phyloP scores from a whole-genome alignment of 2,329 filamentous ascomycete species.

The Verticillium isaacii region DNA sequence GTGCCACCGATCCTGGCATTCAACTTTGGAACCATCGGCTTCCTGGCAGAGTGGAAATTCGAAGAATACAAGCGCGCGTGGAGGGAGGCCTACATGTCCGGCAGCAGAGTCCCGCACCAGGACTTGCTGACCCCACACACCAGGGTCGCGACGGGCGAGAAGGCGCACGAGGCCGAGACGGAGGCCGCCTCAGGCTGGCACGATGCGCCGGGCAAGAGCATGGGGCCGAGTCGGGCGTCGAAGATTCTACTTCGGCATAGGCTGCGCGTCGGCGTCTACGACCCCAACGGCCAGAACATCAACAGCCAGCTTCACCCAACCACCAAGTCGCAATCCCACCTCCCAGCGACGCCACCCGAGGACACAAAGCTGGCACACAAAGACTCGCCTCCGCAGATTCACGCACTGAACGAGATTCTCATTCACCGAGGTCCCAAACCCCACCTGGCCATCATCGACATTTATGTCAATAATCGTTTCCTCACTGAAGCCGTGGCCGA shows the following conservation, averaged over 20 bases:
- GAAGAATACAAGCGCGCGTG: conserved; percentile 88
- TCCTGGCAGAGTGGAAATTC: conserved; percentile 96
- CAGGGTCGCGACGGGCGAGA: conserved; percentile 24
- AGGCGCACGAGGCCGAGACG: conserved; percentile 15
- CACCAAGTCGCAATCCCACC: conserved; percentile 31
- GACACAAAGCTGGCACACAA: conserved; percentile 1
- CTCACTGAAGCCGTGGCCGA: conserved; percentile 93
- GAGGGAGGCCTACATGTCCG: conserved; percentile 84
- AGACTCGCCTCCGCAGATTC: conserved; percentile 38
- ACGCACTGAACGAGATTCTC: conserved; percentile 91
- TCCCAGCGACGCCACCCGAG: conserved; percentile 17
- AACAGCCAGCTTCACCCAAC: conserved; percentile 43
- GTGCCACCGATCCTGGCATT: conserved; percentile 93
- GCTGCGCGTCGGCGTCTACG: conserved; percentile 80
- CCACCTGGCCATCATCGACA: conserved; percentile 86
- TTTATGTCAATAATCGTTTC: conserved; percentile 83
- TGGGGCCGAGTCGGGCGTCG: conserved; percentile 69
- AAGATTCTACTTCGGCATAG: conserved; percentile 83
- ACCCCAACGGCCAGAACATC: conserved; percentile 59
- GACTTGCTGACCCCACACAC: conserved; percentile 36
- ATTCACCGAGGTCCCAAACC: conserved; percentile 87
- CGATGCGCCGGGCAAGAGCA: conserved; percentile 70
- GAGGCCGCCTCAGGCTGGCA: conserved; percentile 53
- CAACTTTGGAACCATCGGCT: conserved; percentile 94
- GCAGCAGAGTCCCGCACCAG: conserved; percentile 45